Base-by-base conservation (phyloP, 1,139 yeast species). In the Pichia sp. region DNA sequence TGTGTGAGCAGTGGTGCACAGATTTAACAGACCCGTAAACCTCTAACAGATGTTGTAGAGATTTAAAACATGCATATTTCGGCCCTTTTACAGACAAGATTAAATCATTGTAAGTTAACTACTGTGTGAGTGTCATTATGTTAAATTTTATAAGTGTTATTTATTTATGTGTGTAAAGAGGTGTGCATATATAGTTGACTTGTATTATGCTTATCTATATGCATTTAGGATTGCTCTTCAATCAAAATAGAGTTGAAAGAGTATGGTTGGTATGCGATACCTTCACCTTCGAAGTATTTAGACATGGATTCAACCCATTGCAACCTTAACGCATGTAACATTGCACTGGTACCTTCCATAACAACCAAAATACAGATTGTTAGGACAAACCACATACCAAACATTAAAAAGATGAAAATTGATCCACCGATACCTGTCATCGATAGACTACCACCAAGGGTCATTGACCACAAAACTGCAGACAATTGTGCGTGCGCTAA, bases 241-340 rank as follows among this genome's bases (percentile, higher is more conserved):
- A 32, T 21, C 19, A 51, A 31, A 25, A 50, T 41, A 2, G 44
- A 25, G 2, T 30, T 36, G 32, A 82, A 81, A 1, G 77, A 73
- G 54, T 80, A 83, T 24, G 93, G 91, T 47, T 72, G 75, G 56
- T 79, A 83, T 19, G 79, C 71, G 43, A 72, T 63, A 52, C 93
- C 93, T 56, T 82, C 91, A 63, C 93, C 93, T 59, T 79, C 89
- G 52, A 83, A 83, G 62, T 77, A 83, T 64, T 83, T 83, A 45
- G 88, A 79, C 93, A 83, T 83, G 31, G 88, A 76, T 61, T 83
- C 93, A 43, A 83, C 93, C 93, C 93, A 83, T 59, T 83, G 93
- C 58, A 83, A 71, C 69, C 93, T 78, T 59, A 83, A 72, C 22
- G 89, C 77, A 61, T 83, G 93, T 60, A 83, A 71, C 93, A 83